A percentile compares a stretch with the other conserved stretches of the same genome.
These are phyloP conservation scores for Alternaria sp. DNA, from an alignment of 2,329 filamentous ascomycete species.

Conservation along the genomic window DNA sequence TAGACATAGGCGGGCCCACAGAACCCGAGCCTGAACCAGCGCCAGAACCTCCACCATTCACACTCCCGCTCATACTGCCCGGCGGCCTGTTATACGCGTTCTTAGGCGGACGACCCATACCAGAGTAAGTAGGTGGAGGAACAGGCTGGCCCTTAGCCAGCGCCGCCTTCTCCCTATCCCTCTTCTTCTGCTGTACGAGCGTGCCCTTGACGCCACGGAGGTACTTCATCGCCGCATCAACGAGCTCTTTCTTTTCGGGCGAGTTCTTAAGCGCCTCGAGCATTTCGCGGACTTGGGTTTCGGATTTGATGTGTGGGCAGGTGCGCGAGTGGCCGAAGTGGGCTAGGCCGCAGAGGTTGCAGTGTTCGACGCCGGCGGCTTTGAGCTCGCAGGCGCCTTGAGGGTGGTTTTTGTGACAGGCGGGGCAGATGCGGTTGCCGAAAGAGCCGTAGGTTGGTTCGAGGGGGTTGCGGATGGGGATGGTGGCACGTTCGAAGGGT, in stretches of 20 bases:
- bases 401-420: constrained; percentile 62
- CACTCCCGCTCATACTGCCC: not conserved
- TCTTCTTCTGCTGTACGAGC: constrained; percentile 61
- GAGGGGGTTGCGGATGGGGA: constrained; percentile 38
- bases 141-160: constrained; percentile 5
- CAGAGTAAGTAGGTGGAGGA: not conserved
- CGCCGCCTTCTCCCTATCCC: constrained; percentile 39
- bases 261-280: constrained; percentile 67
- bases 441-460: constrained; percentile 27
- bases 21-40: not conserved
- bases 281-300: constrained; percentile 69
- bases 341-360: constrained; percentile 69
- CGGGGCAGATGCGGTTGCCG: constrained; percentile 53
- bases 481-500: constrained; percentile 38
- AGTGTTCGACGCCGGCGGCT: constrained; percentile 64
- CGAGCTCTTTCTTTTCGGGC: constrained; percentile 60
- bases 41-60: not conserved
- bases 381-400: constrained; percentile 68
- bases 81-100: not conserved
- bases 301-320: constrained; percentile 68
- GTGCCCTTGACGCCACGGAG: constrained; percentile 63
- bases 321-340: constrained; percentile 62
- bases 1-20: not conserved
- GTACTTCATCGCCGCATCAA: constrained; percentile 64
- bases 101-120: not conserved